Percentiles rank a stretch among this genome's conserved stretches.
Conservation (phyloP, 2,329 filamentous ascomycete species). For the Seiridium unicorne region DNA sequence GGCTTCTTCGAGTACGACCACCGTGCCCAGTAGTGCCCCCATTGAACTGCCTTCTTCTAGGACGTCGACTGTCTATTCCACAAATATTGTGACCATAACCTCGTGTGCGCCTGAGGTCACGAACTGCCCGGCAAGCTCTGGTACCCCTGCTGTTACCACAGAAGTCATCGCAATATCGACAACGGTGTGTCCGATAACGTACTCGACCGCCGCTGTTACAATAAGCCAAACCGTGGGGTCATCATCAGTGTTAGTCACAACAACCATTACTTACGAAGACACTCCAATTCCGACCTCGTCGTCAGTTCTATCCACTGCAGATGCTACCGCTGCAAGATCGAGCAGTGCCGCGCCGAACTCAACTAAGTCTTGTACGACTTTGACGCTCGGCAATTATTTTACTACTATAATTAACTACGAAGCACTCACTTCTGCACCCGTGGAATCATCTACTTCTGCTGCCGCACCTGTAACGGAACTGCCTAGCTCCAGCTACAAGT, state of each 20-base stretch:
- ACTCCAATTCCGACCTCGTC: constrained; percentile 16
- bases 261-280: constrained; percentile 23
- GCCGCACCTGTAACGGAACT: neutral
- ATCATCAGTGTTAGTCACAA: constrained; percentile 21
- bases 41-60: constrained; percentile 17
- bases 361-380: constrained; percentile 19
- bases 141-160: constrained; percentile 19
- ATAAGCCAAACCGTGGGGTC: constrained; percentile 22
- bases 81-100: constrained; percentile 25
- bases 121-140: constrained; percentile 21
- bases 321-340: constrained; percentile 13
- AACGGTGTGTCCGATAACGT: constrained; percentile 25
- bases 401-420: constrained; percentile 24
- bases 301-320: constrained; percentile 10
- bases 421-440: constrained; percentile 15
- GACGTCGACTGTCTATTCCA: constrained; percentile 27
- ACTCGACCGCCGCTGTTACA: constrained; percentile 18
- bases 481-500: neutral
- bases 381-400: constrained; percentile 24
- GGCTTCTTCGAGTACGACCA: neutral
- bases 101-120: constrained; percentile 24
- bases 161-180: constrained; percentile 26
- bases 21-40: neutral
- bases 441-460: neutral
- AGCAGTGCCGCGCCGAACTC: constrained; percentile 4